Conservation (phyloP, 2,329 filamentous ascomycete genomes). For the Penicillium thymicola region DNA sequence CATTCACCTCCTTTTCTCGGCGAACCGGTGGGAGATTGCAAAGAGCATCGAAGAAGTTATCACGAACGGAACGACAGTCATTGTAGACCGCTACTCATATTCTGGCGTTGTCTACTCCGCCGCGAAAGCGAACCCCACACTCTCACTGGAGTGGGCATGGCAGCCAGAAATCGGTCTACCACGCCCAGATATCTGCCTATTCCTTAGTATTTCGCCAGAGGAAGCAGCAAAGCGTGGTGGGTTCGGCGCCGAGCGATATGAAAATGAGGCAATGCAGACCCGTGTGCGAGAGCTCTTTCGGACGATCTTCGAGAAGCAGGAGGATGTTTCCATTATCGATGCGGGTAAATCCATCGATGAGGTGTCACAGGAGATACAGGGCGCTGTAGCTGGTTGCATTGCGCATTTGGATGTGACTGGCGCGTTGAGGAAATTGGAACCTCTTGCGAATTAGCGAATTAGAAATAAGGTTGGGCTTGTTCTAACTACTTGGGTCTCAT, state of each 20-base stretch:
- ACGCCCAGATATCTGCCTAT: conserved; percentile 80
- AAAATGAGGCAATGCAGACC: conserved; percentile 76
- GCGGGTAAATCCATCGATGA: conserved; percentile 52
- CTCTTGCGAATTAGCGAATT: conserved; percentile 23
- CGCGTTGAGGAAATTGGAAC: conserved; percentile 35
- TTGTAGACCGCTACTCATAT: conserved; percentile 94
- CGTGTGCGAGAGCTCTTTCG: conserved; percentile 73
- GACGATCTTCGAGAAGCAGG: conserved; percentile 47
- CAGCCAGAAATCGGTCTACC: conserved; percentile 82
- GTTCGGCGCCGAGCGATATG: conserved; percentile 85
- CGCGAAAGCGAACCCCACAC: conserved; percentile 71
- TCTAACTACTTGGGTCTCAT: conserved; percentile 22
- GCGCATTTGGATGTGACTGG: conserved; percentile 32
- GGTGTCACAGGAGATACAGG: conserved; percentile 46
- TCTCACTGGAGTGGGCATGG: conserved; percentile 76
- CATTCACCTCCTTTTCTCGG: conserved; percentile 85
- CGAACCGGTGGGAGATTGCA: conserved; percentile 78
- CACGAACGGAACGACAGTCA: conserved; percentile 65
- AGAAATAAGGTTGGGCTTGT: conserved; percentile 6
- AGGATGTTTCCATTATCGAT: conserved; percentile 53
- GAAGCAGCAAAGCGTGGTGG: conserved; percentile 74
- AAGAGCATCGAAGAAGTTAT: conserved; percentile 49
- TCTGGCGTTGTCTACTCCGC: conserved; percentile 90
- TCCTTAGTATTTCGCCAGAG: conserved; percentile 75
- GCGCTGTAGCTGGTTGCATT: conserved; percentile 29